Evolutionary conservation across 2,329 filamentous ascomycete genomes (phyloP), one percentile per base, ranked within the genome.

Genomic region (Aspergillus felis): DNA sequence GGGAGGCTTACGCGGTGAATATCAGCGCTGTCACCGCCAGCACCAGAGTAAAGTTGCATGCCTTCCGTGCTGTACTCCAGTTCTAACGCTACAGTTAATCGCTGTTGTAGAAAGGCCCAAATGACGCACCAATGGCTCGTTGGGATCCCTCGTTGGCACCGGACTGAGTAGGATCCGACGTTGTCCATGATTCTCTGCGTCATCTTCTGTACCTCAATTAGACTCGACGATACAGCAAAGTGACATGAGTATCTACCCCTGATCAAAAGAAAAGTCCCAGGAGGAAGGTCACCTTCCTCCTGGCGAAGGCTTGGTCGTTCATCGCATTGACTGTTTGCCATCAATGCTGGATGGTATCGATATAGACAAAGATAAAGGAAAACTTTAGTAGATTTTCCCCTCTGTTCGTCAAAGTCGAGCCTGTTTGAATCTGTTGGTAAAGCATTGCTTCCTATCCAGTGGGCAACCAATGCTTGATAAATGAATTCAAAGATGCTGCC

Each of bases 1-100:
- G 20, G 8, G 14, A 20, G 7, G 47, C 64, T 55, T 32, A 71
- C 68, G 75, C 71, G 9, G 72, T 74, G 57, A 75, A 79, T 9
- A 79, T 70, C 60, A 79, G 69, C 41, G 76, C 66, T 1, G 74
- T 75, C 55, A 79, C 80, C 52, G 76, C 76, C 22, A 69, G 68
- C 0, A 75, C 71, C 4, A 81, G 69, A 14, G 62, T 64, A 57
- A 75, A 79, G 55, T 81, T 80, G 54, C 74, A 48, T 4, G 64
- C 56, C 55, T 81, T 81, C 22, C 76, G 71, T 49, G 60, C 56
- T 49, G 63, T 71, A 17, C 72, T 70, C 79, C 79, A 81, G 62
- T 81, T 81, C 70, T 76, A 50, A 51, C 2, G 28, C 2, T 4
- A 25, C 10, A 2, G 3, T 12, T 17, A 3, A 2, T 1, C 17